Base-by-base conservation (phyloP, 2,329 filamentous ascomycete species). In the Seiridium unicorne region DNA sequence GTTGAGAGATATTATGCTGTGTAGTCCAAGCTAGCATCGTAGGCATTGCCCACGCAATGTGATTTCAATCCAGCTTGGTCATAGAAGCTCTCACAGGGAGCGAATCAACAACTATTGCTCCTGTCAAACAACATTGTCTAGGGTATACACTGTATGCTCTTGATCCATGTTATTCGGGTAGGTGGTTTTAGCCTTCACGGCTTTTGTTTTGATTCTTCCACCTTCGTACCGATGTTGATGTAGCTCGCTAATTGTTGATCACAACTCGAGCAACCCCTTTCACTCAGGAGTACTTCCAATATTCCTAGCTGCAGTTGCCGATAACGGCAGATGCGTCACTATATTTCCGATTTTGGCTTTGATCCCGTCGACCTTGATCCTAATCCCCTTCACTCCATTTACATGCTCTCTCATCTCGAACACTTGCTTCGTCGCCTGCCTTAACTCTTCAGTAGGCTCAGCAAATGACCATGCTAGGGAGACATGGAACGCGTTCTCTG, bases 401-500 rank as follows among this genome's bases (percentile, higher is more conserved):
- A 70, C 58, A 51, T 67, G 65, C 8, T 61, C 57, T 5, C 62
- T 57, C 4, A 48, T 55, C 3, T 53, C 62, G 49, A 74, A 76
- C 3, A 73, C 63, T 3, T 63, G 61, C 3, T 71, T 66, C 0
- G 79, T 82, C 34, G 68, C 68, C 55, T 72, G 63, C 13, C 69
- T 68, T 11, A 83, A 68, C 40, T 82, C 78, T 3, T 76, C 61
- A 5, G 73, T 77, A 0, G 86, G 87, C 47, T 77, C 72, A 8
- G 79, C 74, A 63, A 94, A 81, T 1, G 85, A 89, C 95, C 94
- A 98, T 0, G 89, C 95, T 59, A 99, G 86, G 51, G 93, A 97
- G 61, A 98, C 78, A 74, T 99, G 95, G 70, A 97, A 97, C 31
- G 84, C 85, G 54, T 81, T 73, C 4, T 68, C 65, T 7, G 72